phyloP scores from a whole-genome alignment of 1,139 yeast species.

The Blastobotrys raffinosifermentans region DNA sequence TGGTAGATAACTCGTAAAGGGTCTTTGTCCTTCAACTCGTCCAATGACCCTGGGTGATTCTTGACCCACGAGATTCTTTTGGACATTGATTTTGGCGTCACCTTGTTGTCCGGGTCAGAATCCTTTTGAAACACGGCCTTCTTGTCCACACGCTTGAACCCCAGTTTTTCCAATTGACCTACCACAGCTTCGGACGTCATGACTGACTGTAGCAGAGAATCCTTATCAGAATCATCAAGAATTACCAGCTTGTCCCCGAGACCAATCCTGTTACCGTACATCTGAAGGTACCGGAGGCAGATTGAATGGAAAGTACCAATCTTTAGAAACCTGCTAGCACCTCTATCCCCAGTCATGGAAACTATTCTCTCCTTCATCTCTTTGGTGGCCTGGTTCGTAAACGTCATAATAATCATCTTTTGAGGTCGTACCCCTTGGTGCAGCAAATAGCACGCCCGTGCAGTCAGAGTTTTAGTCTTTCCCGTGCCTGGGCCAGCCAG shows the following conservation, averaged over 20 bases:
- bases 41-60: constrained; percentile 8
- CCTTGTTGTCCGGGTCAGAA: background rate
- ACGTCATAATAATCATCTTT: constrained; percentile 74
- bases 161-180: constrained; percentile 5
- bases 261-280: constrained; percentile 50
- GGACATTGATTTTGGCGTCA: background rate
- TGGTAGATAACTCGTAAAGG: constrained; percentile 9
- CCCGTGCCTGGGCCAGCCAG: constrained; percentile 90
- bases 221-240: constrained; percentile 63
- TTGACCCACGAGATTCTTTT: constrained; percentile 9
- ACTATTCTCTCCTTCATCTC: constrained; percentile 67
- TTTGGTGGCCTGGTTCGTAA: constrained; percentile 83
- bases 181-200: constrained; percentile 4
- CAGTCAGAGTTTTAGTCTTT: constrained; percentile 73
- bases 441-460: constrained; percentile 69
- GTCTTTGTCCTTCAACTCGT: background rate
- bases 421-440: constrained; percentile 48
- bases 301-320: constrained; percentile 88
- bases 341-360: constrained; percentile 12
- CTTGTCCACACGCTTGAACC: constrained; percentile 2
- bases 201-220: constrained; percentile 36
- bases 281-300: constrained; percentile 54
- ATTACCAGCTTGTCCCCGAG: constrained; percentile 44
- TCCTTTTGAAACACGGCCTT: background rate
- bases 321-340: constrained; percentile 40